Evolutionary conservation across 1,284 basidiomycete genomes (phyloP).

Genomic region (Tilletia indica): DNA sequence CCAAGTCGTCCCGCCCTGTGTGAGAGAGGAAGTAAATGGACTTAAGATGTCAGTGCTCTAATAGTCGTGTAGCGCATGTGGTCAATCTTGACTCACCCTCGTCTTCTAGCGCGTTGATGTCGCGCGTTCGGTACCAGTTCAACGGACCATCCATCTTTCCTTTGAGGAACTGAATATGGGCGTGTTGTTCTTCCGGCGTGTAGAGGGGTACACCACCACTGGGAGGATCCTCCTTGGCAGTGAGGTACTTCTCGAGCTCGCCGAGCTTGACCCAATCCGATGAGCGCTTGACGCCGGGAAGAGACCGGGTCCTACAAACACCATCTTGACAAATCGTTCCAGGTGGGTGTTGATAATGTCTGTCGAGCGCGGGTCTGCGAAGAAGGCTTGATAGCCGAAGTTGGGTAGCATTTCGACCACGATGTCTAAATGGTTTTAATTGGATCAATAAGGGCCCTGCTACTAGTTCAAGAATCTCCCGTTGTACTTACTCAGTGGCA

Average conservation of each 20-base stretch:
- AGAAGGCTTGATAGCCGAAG: constrained; percentile 47
- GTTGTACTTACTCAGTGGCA: constrained; percentile 20
- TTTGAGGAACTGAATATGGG: constrained; percentile 31
- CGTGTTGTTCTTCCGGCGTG: constrained; percentile 29
- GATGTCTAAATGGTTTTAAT: constrained; percentile 17
- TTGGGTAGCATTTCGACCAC: constrained; percentile 33
- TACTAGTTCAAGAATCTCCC: too few relatives aligned
- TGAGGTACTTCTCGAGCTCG: constrained; percentile 38
- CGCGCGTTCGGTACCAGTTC: constrained; percentile 44
- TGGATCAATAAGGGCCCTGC: too few relatives aligned
- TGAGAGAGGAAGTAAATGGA: not conserved
- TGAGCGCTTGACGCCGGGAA: constrained; percentile 29
- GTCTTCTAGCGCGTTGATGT: constrained; percentile 42
- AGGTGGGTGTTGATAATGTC: constrained; percentile 41
- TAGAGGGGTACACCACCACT: constrained; percentile 16
- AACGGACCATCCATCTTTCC: constrained; percentile 44
- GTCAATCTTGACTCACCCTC: constrained; percentile 19
- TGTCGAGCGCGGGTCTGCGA: constrained; percentile 36
- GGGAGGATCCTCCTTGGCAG: constrained; percentile 26
- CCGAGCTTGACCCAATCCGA: constrained; percentile 35
- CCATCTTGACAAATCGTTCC: constrained; percentile 37
- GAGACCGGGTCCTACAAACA: constrained; percentile 37
- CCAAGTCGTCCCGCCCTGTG: not conserved
- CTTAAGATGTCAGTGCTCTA: too few relatives aligned
- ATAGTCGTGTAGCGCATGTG: not conserved